These are phyloP conservation scores for Priceomyces haplophilus DNA, from an alignment of 805 yeast species.

Conservation along the genomic window DNA sequence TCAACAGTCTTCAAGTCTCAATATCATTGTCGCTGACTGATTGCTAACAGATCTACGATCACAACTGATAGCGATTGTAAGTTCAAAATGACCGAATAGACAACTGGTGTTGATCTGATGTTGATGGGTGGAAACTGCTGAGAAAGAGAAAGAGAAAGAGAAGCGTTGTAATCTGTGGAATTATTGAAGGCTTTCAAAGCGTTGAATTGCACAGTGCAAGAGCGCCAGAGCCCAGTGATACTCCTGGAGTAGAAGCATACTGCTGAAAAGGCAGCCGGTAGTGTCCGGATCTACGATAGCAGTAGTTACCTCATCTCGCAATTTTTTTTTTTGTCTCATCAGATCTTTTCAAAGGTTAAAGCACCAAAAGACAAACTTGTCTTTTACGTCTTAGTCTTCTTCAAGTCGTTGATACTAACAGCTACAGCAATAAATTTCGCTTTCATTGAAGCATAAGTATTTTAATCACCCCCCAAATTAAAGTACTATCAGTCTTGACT, in stretches of 20 bases:
- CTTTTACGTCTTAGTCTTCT: no score
- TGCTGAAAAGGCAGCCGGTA: no score
- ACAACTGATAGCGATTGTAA: conserved; percentile 7
- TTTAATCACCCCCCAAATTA: conserved; percentile 1
- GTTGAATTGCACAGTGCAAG: no score
- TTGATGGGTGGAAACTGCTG: conserved; percentile 7
- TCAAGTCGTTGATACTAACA: conserved; percentile 1
- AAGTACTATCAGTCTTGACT: conserved; percentile 1
- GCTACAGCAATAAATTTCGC: not conserved
- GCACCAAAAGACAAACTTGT: no score
- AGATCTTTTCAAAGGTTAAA: no score
- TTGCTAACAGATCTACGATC: conserved; percentile 3
- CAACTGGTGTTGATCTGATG: not conserved
- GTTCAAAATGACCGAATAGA: conserved; percentile 1
- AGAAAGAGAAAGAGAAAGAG: conserved; percentile 9
- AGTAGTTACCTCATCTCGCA: not conserved
- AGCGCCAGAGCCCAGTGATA: no score
- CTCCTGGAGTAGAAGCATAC: no score
- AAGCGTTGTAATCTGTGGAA: not conserved
- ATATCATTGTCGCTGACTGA: conserved; percentile 14
- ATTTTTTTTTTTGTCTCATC: no score
- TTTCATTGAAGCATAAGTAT: conserved; percentile 1
- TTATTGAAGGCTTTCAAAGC: no score
- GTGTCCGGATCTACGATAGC: no score
- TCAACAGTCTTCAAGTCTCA: conserved; percentile 33